Base-by-base conservation (phyloP, 768 basidiomycete genomes). In the Lactarius sp. region DNA sequence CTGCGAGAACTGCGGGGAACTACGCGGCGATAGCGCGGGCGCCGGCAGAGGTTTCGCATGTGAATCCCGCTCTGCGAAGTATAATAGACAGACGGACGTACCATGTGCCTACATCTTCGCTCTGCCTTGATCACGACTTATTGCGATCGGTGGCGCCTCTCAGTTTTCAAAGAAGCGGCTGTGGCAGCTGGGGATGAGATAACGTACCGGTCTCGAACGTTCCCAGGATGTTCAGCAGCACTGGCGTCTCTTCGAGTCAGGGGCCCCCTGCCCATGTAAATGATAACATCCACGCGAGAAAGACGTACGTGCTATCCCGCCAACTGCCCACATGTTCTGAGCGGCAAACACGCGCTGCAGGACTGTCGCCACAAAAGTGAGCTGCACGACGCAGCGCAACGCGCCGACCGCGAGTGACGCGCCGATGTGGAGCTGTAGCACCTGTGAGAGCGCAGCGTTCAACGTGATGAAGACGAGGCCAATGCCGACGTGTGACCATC, bases 61-160 rank as follows among this genome's bases (percentile, higher is more conserved):
- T 31, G 42, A 44, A n/a, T 41, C 8, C 16, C 47, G 41, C n/a
- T 52, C 34, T 1, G 42, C 13, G 20, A 51, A 34, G 33, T 6
- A 36, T 39, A 8, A 36, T 16, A 27, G n/a, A n/a, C 12, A n/a
- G 47, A 22, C 13, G 42, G 16, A 67, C 65, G 46, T 69, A 88
- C 92, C 90, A 95, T 94, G 61, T 88, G 75, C 20, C 79, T 70
- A 70, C 85, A 90, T 22, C 92, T 78, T 61, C 84, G 81, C 69
- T 86, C 85, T 4, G 88, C 83, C 72, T 91, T 93, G 76, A 93
- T 91, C 49, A 87, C 79, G 13, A 92, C 90, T 90, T 20, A 13
- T 33, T 13, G 14, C 22, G 13, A 22, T 31, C 61, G 47, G 64
- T 16, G 44, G 37, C 18, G 44, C 6, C 36, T 3, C 16, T 51